Evolutionary conservation across 2,329 filamentous ascomycete genomes (phyloP).

Genomic region (Colletotrichum salicis): DNA sequence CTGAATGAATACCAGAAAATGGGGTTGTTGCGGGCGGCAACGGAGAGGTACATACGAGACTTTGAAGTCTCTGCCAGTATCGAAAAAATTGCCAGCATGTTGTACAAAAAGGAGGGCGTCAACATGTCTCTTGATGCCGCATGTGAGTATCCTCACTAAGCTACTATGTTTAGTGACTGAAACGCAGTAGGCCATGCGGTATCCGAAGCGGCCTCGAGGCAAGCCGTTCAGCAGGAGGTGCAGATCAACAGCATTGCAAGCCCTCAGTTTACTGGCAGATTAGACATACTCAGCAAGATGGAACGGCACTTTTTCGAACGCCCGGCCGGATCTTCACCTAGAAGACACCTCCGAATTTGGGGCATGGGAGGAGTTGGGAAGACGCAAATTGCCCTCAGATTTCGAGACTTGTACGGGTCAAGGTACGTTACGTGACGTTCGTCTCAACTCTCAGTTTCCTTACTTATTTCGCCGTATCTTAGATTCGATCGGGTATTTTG

Average conservation of each 20-base stretch:
- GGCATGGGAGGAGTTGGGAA: conserved; percentile 46
- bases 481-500: conserved; percentile 44
- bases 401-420: conserved; percentile 36
- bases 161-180: not conserved
- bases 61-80: conserved; percentile 33
- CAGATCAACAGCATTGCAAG: conserved; percentile 7
- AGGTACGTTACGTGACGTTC: conserved; percentile 29
- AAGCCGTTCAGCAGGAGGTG: not conserved
- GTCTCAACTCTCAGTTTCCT: not conserved
- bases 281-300: conserved; percentile 38
- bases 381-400: conserved; percentile 44
- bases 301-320: conserved; percentile 30
- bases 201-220: conserved; percentile 20
- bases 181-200: not conserved
- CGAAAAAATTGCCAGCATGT: conserved; percentile 37
- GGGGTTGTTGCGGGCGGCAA: conserved; percentile 37
- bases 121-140: conserved; percentile 37
- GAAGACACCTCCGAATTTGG: conserved; percentile 40
- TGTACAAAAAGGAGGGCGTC: conserved; percentile 25
- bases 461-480: not conserved
- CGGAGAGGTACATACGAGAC: conserved; percentile 38
- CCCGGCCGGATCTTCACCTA: not conserved
- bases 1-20: conserved; percentile 43
- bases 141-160: conserved; percentile 35
- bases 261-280: conserved; percentile 40